Conservation (phyloP, 306 rosid genomes). For the Leucaena leucocephala region DNA sequence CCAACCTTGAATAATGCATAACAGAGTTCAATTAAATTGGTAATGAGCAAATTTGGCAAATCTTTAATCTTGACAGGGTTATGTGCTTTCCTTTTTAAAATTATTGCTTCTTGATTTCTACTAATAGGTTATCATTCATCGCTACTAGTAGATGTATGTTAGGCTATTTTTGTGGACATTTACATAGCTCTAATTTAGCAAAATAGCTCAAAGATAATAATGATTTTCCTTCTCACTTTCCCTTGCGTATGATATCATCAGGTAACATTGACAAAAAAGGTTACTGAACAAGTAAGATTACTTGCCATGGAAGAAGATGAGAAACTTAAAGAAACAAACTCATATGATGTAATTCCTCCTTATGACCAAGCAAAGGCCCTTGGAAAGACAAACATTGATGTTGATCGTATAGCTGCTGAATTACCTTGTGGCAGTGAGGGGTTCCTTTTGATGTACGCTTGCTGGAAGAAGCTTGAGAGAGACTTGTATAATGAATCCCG, state of each 20-base stretch:
- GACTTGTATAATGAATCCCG: conserved; percentile 75
- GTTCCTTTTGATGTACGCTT: conserved; percentile 93
- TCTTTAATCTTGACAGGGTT: conserved; percentile 4
- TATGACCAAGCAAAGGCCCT: conserved; percentile 99
- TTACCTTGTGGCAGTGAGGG: conserved; percentile 99
- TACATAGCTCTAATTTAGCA: conserved; percentile 12
- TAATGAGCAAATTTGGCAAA: conserved; percentile 8
- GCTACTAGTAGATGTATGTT: background rate
- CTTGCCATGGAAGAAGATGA: conserved; percentile 85
- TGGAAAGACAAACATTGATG: conserved; percentile 92
- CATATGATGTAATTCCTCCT: conserved; percentile 80
- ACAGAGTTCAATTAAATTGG: background rate
- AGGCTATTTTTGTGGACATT: conserved; percentile 21
- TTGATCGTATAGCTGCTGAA: conserved; percentile 95
- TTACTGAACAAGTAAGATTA: conserved; percentile 89
- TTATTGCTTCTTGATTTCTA: conserved; percentile 24
- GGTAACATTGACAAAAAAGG: conserved; percentile 85
- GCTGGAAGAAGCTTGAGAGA: conserved; percentile 94
- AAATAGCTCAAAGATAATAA: background rate
- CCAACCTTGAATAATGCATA: background rate
- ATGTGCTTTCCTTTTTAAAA: background rate
- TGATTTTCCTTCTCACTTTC: conserved; percentile 14
- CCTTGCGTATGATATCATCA: conserved; percentile 37
- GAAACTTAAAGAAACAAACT: conserved; percentile 60
- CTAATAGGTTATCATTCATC: conserved; percentile 22